Conservation (phyloP, 2,329 filamentous ascomycete genomes). For the Xylariaceae sp. region DNA sequence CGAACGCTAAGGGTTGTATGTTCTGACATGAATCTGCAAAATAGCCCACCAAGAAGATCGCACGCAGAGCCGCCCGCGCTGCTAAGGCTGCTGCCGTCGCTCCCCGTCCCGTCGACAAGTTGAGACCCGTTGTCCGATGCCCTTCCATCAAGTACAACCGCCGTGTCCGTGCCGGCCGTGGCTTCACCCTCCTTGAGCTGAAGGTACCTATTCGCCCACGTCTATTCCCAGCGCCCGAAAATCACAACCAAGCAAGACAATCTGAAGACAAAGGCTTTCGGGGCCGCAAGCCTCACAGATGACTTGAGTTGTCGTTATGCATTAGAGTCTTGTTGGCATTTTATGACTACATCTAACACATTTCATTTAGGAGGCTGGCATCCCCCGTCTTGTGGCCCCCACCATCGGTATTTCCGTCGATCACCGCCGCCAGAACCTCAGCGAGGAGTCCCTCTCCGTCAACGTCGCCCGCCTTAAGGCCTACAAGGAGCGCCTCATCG, state of each 20-base stretch:
- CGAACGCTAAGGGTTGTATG: slow-evolving; percentile 26
- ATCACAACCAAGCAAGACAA: not conserved
- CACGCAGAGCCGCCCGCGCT: slow-evolving; percentile 84
- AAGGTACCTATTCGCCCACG: slow-evolving; percentile 62
- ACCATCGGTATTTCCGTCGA: slow-evolving; percentile 98
- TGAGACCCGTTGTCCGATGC: slow-evolving; percentile 95
- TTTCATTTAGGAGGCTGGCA: slow-evolving; percentile 78
- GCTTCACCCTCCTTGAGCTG: slow-evolving; percentile 95
- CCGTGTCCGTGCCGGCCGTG: slow-evolving; percentile 90
- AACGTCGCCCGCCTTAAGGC: slow-evolving; percentile 98
- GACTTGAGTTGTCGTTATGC: not conserved
- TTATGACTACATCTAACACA: slow-evolving; percentile 31
- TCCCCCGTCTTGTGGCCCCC: slow-evolving; percentile 87
- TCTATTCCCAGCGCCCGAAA: not conserved
- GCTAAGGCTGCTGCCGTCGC: slow-evolving; percentile 93
- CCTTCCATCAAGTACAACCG: slow-evolving; percentile 99
- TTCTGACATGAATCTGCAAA: slow-evolving; percentile 20
- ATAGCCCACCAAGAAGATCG: slow-evolving; percentile 93
- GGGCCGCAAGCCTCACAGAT: not conserved
- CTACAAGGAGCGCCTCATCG: slow-evolving; percentile 92
- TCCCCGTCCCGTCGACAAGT: slow-evolving; percentile 94
- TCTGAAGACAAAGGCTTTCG: not conserved
- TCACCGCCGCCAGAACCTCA: slow-evolving; percentile 93
- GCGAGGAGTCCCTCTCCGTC: slow-evolving; percentile 86
- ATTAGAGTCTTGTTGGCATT: not conserved